A percentile compares a stretch with the other conserved stretches of the same genome.
Conservation (phyloP, 495 filamentous ascomycete genomes). For the Penicillium crystallinum region DNA sequence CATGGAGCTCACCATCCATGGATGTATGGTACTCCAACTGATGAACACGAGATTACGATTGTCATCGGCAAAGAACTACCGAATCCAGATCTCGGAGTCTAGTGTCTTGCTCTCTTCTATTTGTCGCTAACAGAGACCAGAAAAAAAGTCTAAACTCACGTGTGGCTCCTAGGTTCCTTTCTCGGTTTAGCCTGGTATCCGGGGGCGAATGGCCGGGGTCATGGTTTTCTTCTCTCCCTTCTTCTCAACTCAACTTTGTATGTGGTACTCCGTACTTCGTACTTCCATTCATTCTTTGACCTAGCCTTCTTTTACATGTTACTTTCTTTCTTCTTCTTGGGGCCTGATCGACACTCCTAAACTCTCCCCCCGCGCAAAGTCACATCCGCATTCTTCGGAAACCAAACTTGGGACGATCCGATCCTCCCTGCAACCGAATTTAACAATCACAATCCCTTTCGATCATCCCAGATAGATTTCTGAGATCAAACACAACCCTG, state of each 20-base stretch:
- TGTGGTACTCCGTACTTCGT: too few species aligned
- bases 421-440: background rate
- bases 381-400: constrained; percentile 11
- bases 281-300: background rate
- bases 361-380: background rate
- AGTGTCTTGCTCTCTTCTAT: too few species aligned
- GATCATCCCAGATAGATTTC: background rate
- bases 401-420: constrained; percentile 5
- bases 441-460: background rate
- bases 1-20: too few species aligned
- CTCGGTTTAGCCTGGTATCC: constrained; percentile 5
- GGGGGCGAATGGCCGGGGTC: background rate
- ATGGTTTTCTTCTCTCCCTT: background rate
- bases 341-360: constrained; percentile 1
- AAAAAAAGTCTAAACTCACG: background rate
- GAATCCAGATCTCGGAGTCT: background rate
- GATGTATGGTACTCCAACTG: too few species aligned
- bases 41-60: too few species aligned
- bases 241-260: background rate
- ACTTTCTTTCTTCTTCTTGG: too few species aligned
- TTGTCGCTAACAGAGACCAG: too few species aligned
- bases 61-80: too few species aligned
- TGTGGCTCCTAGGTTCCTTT: constrained; percentile 3
- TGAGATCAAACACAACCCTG: too few species aligned
- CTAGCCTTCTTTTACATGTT: too few species aligned